Evolutionary conservation across 306 rosid genomes (phyloP), one percentile per base, ranked within the genome.

Genomic region (Glycine tomentella): DNA sequence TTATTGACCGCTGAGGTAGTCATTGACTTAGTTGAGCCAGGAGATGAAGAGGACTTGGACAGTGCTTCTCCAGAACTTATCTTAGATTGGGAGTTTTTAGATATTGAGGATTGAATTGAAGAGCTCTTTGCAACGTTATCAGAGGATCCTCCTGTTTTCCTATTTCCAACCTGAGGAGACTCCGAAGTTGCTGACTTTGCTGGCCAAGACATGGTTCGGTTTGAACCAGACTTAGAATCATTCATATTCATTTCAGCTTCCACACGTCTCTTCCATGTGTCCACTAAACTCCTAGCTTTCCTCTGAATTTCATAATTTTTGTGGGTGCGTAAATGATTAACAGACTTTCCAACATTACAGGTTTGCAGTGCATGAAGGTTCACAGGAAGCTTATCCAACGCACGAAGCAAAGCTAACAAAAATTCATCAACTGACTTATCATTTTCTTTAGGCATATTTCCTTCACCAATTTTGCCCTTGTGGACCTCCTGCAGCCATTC

Each of bases 401-500:
- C 97, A 34, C 97, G 92, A 73, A 94, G 97, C 81, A 92, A 84
- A 79, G 88, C 87, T 70, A 92, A 88, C 53, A 94, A 89, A 80
- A 94, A 92, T 13, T 92, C 98, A 83, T 94, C 98, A 48, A 89
- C 89, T 72, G 92, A 81, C 84, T 90, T 94, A 3, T 94, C 98
- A 3, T 82, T 69, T 61, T 93, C 97, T 78, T 87, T 91, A 52
- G 87, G 52, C 48, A 69, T 55, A 81, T 80, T 83, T 63, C 84
- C 87, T 83, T 90, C 92, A 42, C 97, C 97, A 74, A 84, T 53
- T 82, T 92, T 94, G 13, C 97, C 97, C 77, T 90, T 92, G 68
- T 91, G 98, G 59, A 85, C 92, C 88, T 94, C 98, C 65, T 92
- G 98, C 72, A 94, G 94, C 98, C 98, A 94, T 76, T 91, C 97